Percentiles rank a stretch among this genome's conserved stretches.
Evolutionary conservation across 805 yeast species (phyloP).

Genomic region (Metschnikowia dekortorum): DNA sequence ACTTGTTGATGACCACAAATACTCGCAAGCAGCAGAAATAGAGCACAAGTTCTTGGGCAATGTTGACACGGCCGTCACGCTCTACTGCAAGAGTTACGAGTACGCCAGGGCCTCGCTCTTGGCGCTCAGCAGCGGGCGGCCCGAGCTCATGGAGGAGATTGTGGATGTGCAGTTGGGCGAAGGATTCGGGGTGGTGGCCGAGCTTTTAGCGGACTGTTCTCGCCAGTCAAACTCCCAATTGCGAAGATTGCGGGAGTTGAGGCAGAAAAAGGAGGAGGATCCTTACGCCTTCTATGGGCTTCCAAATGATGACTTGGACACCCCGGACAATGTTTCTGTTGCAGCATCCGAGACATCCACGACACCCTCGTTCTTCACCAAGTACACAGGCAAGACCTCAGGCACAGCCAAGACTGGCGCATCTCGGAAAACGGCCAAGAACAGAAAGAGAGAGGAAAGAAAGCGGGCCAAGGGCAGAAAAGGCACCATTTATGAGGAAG

Average conservation of each 20-base stretch:
- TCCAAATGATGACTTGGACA: conserved; percentile 53
- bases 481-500: conserved; percentile 97
- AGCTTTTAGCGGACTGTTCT: conserved; percentile 88
- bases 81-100: conserved; percentile 69
- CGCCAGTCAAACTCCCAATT: conserved; percentile 82
- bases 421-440: conserved; percentile 86
- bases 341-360: conserved; percentile 94
- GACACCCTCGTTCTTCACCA: conserved; percentile 86
- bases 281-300: conserved; percentile 80
- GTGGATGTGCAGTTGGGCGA: conserved; percentile 78
- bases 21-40: conserved; percentile 76
- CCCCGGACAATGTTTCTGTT: conserved; percentile 89
- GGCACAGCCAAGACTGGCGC: conserved; percentile 98
- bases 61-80: conserved; percentile 55
- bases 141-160: conserved; percentile 49
- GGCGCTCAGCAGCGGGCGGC: conserved; percentile 42
- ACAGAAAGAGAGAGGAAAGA: conserved; percentile 90
- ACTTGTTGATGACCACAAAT: conserved; percentile 65
- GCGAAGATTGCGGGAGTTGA: conserved; percentile 74
- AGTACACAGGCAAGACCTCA: conserved; percentile 92
- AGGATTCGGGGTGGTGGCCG: conserved; percentile 84
- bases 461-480: conserved; percentile 96
- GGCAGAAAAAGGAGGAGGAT: conserved; percentile 77
- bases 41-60: conserved; percentile 59
- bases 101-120: conserved; percentile 75